Evolutionary conservation across 2,329 filamentous ascomycete species (phyloP).

Genomic region (Grosmannia huntii): DNA sequence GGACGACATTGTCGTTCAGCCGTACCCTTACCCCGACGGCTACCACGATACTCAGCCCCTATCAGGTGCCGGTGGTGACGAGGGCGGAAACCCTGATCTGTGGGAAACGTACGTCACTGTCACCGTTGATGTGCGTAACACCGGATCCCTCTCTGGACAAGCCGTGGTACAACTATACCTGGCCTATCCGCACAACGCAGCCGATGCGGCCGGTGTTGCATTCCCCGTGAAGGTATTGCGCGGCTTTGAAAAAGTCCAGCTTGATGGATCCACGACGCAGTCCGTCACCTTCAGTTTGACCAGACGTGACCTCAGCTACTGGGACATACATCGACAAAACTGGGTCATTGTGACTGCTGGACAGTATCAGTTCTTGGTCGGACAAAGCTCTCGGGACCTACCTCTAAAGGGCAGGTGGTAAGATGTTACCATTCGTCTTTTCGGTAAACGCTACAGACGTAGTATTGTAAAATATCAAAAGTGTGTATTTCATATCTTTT

Average conservation of each 20-base stretch:
- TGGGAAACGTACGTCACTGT: constrained; percentile 43
- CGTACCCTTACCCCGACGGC: constrained; percentile 40
- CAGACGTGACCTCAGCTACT: constrained; percentile 40
- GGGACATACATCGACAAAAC: constrained; percentile 35
- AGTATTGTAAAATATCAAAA: not conserved
- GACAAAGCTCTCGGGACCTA: constrained; percentile 13
- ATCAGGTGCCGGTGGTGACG: constrained; percentile 56
- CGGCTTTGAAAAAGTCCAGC: constrained; percentile 56
- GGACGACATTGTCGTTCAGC: constrained; percentile 26
- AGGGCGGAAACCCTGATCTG: constrained; percentile 54
- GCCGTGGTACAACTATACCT: constrained; percentile 36
- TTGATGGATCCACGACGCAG: constrained; percentile 35
- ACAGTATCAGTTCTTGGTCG: constrained; percentile 11
- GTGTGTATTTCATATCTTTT: too few relatives aligned
- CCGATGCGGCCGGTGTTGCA: constrained; percentile 6
- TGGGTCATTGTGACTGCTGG: constrained; percentile 25
- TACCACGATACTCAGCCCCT: constrained; percentile 35
- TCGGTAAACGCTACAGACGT: not conserved
- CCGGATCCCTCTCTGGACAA: constrained; percentile 28
- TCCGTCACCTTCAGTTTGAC: constrained; percentile 31
- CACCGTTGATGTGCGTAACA: constrained; percentile 39
- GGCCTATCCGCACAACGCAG: constrained; percentile 22
- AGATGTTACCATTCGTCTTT: not conserved
- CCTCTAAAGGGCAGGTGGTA: constrained; percentile 10
- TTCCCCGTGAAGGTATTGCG: constrained; percentile 44